phyloP scores from a whole-genome alignment of 768 basidiomycete species.

The Lactarius quietus region DNA sequence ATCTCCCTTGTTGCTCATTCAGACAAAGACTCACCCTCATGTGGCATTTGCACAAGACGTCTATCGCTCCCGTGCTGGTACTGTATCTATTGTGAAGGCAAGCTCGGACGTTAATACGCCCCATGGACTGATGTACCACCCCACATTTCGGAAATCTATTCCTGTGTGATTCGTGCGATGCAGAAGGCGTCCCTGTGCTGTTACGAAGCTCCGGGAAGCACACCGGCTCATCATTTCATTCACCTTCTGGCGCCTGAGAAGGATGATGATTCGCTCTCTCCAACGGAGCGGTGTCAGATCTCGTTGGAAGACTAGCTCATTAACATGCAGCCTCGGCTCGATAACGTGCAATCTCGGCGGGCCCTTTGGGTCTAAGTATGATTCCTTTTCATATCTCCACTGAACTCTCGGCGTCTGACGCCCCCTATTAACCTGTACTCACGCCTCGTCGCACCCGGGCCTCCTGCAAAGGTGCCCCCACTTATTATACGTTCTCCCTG shows the following conservation, averaged over 20 bases:
- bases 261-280: neutral
- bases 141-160: neutral
- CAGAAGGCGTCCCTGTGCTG: constrained; percentile 11
- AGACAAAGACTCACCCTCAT: constrained; percentile 25
- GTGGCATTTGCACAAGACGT: constrained; percentile 28
- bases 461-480: no score
- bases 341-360: neutral
- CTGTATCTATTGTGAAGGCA: constrained; percentile 1
- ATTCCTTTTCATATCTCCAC: no score
- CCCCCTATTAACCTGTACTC: no score
- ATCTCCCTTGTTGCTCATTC: no score
- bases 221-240: constrained; percentile 11
- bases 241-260: constrained; percentile 6
- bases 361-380: no score
- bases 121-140: neutral
- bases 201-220: constrained; percentile 4
- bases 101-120: neutral
- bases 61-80: constrained; percentile 6
- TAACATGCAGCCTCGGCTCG: constrained; percentile 6
- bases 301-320: constrained; percentile 12
- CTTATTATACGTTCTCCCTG: no score
- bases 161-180: constrained; percentile 26
- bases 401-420: no score
- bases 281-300: constrained; percentile 9
- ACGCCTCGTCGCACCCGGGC: no score